These are phyloP conservation scores for Penicillium daleae DNA, from an alignment of 495 filamentous ascomycete species.

Conservation along the genomic window DNA sequence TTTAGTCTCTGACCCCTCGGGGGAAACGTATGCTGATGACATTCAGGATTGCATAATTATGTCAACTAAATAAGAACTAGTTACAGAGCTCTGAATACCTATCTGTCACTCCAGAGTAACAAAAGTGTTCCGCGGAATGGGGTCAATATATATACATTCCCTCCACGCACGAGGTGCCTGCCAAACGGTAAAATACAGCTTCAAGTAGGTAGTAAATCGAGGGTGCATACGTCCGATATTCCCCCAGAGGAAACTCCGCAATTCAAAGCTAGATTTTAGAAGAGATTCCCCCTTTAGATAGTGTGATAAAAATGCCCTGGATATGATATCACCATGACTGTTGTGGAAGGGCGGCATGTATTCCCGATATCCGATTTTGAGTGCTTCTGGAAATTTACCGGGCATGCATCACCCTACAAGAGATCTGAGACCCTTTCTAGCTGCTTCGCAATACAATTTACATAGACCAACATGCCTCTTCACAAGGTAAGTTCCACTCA, in stretches of 20 bases:
- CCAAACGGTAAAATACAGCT: too few species aligned
- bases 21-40: too few species aligned
- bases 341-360: not conserved
- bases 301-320: not conserved
- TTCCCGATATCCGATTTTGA: not conserved
- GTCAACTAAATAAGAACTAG: too few species aligned
- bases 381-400: not conserved
- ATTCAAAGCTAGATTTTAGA: too few species aligned
- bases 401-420: not conserved
- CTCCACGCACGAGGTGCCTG: too few species aligned
- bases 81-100: too few species aligned
- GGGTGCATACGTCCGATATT: not conserved
- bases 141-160: not conserved
- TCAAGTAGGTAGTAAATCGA: not conserved
- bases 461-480: not conserved
- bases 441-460: not conserved
- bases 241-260: not conserved
- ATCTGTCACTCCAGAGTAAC: too few species aligned
- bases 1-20: too few species aligned
- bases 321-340: slow-evolving; percentile 17
- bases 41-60: too few species aligned
- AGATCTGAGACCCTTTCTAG: not conserved
- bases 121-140: too few species aligned
- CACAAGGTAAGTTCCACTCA: slow-evolving; percentile 8
- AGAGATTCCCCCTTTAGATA: too few species aligned